phyloP scores from a whole-genome alignment of 441 rosid species.

The Manihot esculenta region DNA sequence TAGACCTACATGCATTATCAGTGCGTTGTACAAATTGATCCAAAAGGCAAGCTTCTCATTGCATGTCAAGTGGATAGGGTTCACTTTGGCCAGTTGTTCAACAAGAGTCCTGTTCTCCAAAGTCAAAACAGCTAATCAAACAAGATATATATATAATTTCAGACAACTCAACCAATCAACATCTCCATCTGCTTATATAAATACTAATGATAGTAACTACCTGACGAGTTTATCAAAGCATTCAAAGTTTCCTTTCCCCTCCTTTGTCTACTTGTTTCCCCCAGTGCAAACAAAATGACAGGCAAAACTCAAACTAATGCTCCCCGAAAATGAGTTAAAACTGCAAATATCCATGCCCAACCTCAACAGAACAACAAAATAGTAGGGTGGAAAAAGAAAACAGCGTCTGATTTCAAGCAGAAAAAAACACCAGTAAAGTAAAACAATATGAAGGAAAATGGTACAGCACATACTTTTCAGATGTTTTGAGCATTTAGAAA shows the following conservation, averaged over 20 bases:
- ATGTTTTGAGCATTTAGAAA: background rate
- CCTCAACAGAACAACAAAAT: background rate
- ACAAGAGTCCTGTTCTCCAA: conserved; percentile 47
- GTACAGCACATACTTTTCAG: background rate
- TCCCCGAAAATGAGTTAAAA: background rate
- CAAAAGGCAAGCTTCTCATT: conserved; percentile 70
- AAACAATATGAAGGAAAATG: background rate
- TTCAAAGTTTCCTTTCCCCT: background rate
- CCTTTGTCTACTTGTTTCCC: background rate
- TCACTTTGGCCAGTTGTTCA: conserved; percentile 59
- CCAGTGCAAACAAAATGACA: background rate
- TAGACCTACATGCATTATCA: conserved; percentile 61
- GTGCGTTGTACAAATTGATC: conserved; percentile 66
- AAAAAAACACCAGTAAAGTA: background rate
- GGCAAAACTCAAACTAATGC: background rate
- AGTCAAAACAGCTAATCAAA: conserved; percentile 21
- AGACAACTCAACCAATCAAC: background rate
- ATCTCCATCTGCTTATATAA: background rate
- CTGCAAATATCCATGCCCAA: background rate
- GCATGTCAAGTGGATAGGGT: conserved; percentile 44
- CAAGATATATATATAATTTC: conserved; percentile 18
- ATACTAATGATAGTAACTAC: background rate
- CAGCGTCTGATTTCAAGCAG: background rate
- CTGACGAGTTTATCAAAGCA: background rate
- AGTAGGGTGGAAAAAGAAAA: background rate